Base-by-base conservation (phyloP, 768 basidiomycete genomes). In the Paxillus involutus region DNA sequence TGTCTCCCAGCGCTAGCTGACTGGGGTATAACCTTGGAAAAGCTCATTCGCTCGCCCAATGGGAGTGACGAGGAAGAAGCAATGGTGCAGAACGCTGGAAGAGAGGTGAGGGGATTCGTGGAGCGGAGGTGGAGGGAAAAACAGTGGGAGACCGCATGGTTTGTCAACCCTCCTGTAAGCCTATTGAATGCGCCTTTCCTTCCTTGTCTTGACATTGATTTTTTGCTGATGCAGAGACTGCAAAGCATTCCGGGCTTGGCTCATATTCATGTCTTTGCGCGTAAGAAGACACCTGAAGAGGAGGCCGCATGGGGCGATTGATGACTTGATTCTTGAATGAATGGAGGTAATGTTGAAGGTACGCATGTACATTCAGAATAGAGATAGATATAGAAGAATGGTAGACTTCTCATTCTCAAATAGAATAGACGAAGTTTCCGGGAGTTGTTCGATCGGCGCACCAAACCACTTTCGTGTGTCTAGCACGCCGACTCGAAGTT, bases 131-230 rank as follows among this genome's bases (percentile, higher is more conserved):
- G 92, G 92, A 60, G 63, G 16, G 88, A 91, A 63, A 66, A 63
- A 5, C 78, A 80, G n/a, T 94, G 89, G 91, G 92, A 94, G 71
- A 91, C 90, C 0, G 89, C 89, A 2, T 94, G 92, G 92, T 93
- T 93, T 63, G 87, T 91, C 41, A 94, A 94, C 64, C 91, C 91
- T 41, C 89, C 86, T 47, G 91, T 94, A 62, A 65, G 88, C 47
- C 29, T 49, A 13, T 11, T 48, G 41, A 19, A 14, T 14, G 10
- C 36, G 47, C 16, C 9, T 32, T 45, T 39, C 21, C 53, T 12
- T 49, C 5, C 36, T 52, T 19, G 16, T 26, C 19, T 24, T 55
- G 29, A 16, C 24, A 16, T 26, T 55, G 21, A 26, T 12, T 9
- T 37, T 40, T 49, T 45, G 56, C 40, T 47, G 47, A 47, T 50